phyloP scores from a whole-genome alignment of 1,284 basidiomycete genomes.

The Cerioporus squamosus region DNA sequence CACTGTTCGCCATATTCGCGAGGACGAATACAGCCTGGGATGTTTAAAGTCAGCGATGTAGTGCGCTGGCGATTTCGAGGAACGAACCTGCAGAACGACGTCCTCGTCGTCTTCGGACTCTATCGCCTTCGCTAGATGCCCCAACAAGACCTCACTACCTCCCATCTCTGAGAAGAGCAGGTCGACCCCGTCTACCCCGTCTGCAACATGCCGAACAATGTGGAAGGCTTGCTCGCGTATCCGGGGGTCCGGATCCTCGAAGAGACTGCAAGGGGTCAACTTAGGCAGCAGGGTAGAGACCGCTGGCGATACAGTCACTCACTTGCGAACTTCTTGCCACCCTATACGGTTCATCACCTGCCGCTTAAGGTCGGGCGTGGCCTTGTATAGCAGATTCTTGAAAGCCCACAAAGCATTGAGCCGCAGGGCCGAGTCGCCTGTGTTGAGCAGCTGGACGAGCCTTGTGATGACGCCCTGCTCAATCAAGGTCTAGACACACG shows the following conservation, averaged over 20 bases:
- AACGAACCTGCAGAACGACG: conserved; percentile 54
- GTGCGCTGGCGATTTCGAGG: background rate
- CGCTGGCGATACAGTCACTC: conserved; percentile 27
- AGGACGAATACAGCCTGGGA: conserved; percentile 58
- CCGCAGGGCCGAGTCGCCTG: conserved; percentile 59
- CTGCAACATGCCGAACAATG: conserved; percentile 65
- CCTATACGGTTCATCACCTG: conserved; percentile 67
- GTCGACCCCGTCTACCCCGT: conserved; percentile 62
- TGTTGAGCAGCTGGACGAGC: conserved; percentile 59
- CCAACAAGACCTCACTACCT: conserved; percentile 48
- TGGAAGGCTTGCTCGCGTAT: conserved; percentile 72
- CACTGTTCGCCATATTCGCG: conserved; percentile 69
- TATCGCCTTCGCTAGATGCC: conserved; percentile 49
- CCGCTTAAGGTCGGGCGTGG: conserved; percentile 58
- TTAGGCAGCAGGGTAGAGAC: background rate
- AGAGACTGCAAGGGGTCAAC: conserved; percentile 41
- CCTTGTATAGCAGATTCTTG: conserved; percentile 77
- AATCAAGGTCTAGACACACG: conserved; percentile 54
- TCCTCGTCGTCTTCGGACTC: conserved; percentile 53
- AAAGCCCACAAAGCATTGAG: conserved; percentile 81
- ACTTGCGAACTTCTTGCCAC: conserved; percentile 62
- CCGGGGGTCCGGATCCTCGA: conserved; percentile 51
- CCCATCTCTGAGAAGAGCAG: conserved; percentile 60
- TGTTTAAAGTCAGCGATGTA: background rate
- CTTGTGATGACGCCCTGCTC: conserved; percentile 67